Percentiles rank a stretch among this genome's conserved stretches.
These are phyloP conservation scores for Aspergillus saccharolyticus DNA, from an alignment of 495 filamentous ascomycete species.

Conservation along the genomic window DNA sequence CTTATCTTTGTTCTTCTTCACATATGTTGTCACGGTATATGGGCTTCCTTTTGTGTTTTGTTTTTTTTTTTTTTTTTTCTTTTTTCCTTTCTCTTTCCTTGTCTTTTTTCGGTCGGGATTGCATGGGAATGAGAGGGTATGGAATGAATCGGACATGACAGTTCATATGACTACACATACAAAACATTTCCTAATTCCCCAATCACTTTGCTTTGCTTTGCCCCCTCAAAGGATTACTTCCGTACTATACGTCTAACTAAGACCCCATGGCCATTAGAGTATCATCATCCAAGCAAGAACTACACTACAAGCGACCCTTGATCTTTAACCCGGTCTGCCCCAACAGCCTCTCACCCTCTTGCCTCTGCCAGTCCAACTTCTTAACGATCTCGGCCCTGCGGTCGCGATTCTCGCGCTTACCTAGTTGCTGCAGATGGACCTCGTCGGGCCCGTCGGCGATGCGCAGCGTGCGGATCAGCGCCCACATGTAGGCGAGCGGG, in stretches of 20 bases:
- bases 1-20: not conserved
- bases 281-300: too few species aligned
- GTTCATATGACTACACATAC: too few species aligned
- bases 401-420: constrained; percentile 73
- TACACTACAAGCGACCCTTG: constrained; percentile 41
- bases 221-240: too few species aligned
- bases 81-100: too few species aligned
- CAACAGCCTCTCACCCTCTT: constrained; percentile 61
- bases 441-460: constrained; percentile 92
- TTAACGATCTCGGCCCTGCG: constrained; percentile 55
- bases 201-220: too few species aligned
- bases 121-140: not conserved
- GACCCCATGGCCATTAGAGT: too few species aligned
- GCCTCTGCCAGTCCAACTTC: constrained; percentile 60
- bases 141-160: too few species aligned
- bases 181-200: too few species aligned
- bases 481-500: constrained; percentile 83
- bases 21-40: constrained; percentile 2
- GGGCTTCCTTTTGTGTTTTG: not conserved
- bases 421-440: constrained; percentile 89
- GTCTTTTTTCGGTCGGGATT: not conserved
- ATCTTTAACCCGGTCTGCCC: constrained; percentile 51
- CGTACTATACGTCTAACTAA: too few species aligned
- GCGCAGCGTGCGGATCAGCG: constrained; percentile 71
- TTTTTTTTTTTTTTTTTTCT: too few species aligned